Conservation (phyloP, 208 protist genomes). For the Blastocrithidia nonstop region DNA sequence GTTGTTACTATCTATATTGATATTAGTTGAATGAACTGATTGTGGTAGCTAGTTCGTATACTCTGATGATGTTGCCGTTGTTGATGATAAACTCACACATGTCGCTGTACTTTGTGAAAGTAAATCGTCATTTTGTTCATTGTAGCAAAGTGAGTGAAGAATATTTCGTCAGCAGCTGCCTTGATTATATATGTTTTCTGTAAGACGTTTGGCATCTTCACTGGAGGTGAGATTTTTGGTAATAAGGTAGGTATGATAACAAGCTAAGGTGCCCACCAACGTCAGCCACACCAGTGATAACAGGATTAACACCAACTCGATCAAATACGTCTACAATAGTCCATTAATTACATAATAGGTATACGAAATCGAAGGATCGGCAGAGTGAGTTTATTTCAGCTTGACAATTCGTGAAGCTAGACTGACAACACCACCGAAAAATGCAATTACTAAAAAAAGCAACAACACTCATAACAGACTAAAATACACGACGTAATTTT, state of each 20-base stretch:
- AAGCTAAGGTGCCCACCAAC: slow-evolving; percentile 23
- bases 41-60: neutral
- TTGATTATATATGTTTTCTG: slow-evolving; percentile 34
- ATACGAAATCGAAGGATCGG: too few relatives aligned
- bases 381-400: too few relatives aligned
- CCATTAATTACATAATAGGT: slow-evolving; percentile 17
- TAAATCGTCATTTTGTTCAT: neutral
- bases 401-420: neutral
- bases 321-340: slow-evolving; percentile 34
- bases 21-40: neutral
- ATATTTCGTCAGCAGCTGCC: slow-evolving; percentile 32
- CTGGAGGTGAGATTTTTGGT: slow-evolving; percentile 47
- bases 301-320: slow-evolving; percentile 53
- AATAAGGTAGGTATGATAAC: slow-evolving; percentile 52
- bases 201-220: slow-evolving; percentile 18
- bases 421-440: neutral
- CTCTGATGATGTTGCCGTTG: neutral
- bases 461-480: slow-evolving; percentile 31
- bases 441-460: neutral
- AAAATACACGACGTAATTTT: slow-evolving; percentile 75
- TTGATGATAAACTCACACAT: neutral
- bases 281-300: slow-evolving; percentile 16
- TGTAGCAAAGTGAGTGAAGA: slow-evolving; percentile 14
- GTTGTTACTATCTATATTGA: too few relatives aligned
- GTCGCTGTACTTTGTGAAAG: neutral